Conservation (phyloP, 805 yeast species). For the Zygosaccharomyces gambellarensis region DNA sequence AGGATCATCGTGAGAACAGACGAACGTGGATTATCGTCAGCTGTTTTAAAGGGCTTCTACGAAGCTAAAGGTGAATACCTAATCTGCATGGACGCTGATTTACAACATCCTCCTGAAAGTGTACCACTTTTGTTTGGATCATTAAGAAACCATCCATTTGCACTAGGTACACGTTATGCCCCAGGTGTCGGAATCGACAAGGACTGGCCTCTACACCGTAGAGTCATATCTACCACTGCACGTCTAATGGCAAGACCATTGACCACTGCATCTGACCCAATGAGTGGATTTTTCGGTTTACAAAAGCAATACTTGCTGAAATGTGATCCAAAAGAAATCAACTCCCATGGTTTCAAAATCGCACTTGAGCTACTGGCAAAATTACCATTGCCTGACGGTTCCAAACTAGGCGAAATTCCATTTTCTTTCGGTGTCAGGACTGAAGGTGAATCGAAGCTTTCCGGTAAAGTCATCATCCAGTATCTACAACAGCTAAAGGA, state of each 20-base stretch:
- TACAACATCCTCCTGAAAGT: constrained; percentile 50
- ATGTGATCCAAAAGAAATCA: constrained; percentile 36
- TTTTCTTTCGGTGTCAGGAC: constrained; percentile 51
- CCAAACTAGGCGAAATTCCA: constrained; percentile 44
- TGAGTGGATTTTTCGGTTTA: constrained; percentile 50
- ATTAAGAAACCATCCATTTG: constrained; percentile 41
- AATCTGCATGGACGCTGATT: constrained; percentile 51
- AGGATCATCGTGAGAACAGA: constrained; percentile 46
- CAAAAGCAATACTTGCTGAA: constrained; percentile 40
- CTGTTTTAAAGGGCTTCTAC: constrained; percentile 45
- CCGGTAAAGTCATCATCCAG: constrained; percentile 46
- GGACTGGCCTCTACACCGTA: constrained; percentile 49
- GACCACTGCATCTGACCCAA: constrained; percentile 49
- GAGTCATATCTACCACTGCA: constrained; percentile 47
- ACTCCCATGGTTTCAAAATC: constrained; percentile 46
- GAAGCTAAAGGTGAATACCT: constrained; percentile 45
- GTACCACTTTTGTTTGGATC: constrained; percentile 43
- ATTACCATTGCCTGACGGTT: constrained; percentile 38
- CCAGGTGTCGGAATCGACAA: constrained; percentile 51
- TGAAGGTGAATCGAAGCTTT: constrained; percentile 48
- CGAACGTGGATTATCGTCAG: constrained; percentile 48
- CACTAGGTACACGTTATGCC: constrained; percentile 49
- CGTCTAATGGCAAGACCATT: constrained; percentile 46
- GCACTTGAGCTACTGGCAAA: constrained; percentile 47
- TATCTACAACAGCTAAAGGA: constrained; percentile 45